These are phyloP conservation scores for Pyrenochaeta sp. DNA, from an alignment of 2,329 filamentous ascomycete genomes.

Conservation along the genomic window DNA sequence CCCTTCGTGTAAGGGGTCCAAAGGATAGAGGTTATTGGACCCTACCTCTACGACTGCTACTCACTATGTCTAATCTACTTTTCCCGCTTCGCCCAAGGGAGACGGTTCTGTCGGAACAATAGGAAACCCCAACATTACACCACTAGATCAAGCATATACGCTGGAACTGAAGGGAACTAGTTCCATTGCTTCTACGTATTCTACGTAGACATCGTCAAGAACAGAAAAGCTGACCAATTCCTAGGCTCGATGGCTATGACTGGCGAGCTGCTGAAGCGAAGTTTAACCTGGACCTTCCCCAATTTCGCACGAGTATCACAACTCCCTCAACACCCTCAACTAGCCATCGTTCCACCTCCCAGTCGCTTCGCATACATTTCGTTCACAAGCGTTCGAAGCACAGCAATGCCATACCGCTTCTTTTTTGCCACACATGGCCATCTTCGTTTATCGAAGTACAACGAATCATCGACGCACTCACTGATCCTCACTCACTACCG, in stretches of 20 bases:
- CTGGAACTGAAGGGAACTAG: not conserved
- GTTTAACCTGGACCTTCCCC: constrained; percentile 68
- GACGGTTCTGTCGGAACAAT: not conserved
- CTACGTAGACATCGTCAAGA: not conserved
- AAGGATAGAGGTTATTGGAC: not conserved
- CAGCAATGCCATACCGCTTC: constrained; percentile 66
- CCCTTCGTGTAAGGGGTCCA: not conserved
- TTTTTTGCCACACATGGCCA: constrained; percentile 72
- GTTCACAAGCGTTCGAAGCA: constrained; percentile 67
- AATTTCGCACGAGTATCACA: constrained; percentile 68
- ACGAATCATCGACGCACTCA: constrained; percentile 64
- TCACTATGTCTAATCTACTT: not conserved
- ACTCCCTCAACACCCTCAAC: constrained; percentile 26
- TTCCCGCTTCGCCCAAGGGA: not conserved
- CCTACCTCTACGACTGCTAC: not conserved
- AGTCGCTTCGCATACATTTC: constrained; percentile 68
- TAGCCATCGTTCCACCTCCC: constrained; percentile 2
- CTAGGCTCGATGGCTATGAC: constrained; percentile 69
- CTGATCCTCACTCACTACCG: constrained; percentile 59
- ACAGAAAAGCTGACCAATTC: not conserved
- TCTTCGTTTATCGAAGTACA: constrained; percentile 69
- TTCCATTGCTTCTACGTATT: not conserved
- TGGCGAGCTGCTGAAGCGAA: constrained; percentile 68
- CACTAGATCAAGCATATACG: no score
- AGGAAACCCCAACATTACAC: not conserved